Conservation (phyloP, 1,284 basidiomycete species). For the Heterobasidion parviporum region DNA sequence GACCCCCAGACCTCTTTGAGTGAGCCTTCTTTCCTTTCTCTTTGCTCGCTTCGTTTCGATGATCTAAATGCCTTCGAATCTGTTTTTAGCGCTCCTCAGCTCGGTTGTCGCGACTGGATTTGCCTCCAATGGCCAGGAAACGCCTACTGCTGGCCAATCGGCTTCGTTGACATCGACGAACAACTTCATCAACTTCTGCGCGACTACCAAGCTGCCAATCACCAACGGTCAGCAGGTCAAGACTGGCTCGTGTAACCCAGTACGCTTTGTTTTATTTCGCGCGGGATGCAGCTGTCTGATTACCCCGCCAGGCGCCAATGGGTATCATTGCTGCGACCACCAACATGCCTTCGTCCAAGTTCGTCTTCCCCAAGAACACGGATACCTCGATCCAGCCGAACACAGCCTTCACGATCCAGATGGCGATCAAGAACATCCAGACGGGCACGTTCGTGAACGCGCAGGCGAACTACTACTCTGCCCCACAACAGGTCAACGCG, state of each 20-base stretch:
- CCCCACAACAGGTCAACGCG: slow-evolving; percentile 51
- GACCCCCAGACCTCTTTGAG: slow-evolving; percentile 10
- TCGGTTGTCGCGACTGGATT: slow-evolving; percentile 34
- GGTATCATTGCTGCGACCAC: slow-evolving; percentile 31
- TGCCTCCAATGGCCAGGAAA: slow-evolving; percentile 33
- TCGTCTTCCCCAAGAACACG: slow-evolving; percentile 35
- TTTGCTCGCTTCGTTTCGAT: neutral
- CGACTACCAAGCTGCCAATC: slow-evolving; percentile 24
- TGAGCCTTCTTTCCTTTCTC: neutral
- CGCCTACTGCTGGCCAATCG: slow-evolving; percentile 35
- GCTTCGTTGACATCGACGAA: slow-evolving; percentile 40
- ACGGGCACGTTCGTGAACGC: slow-evolving; percentile 51
- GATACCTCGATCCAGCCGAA: slow-evolving; percentile 30
- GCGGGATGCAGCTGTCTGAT: neutral
- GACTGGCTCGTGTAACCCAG: slow-evolving; percentile 33
- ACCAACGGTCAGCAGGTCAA: slow-evolving; percentile 37
- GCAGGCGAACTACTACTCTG: slow-evolving; percentile 43
- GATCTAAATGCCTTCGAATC: neutral
- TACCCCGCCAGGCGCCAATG: slow-evolving; percentile 21
- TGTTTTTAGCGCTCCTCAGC: slow-evolving; percentile 26
- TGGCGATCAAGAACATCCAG: slow-evolving; percentile 39
- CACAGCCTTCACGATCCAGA: slow-evolving; percentile 37
- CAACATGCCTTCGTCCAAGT: slow-evolving; percentile 45
- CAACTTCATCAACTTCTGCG: slow-evolving; percentile 50
- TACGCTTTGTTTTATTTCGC: slow-evolving; percentile 26